phyloP scores from a whole-genome alignment of 345 rosid species.

The Ricinus communis region DNA sequence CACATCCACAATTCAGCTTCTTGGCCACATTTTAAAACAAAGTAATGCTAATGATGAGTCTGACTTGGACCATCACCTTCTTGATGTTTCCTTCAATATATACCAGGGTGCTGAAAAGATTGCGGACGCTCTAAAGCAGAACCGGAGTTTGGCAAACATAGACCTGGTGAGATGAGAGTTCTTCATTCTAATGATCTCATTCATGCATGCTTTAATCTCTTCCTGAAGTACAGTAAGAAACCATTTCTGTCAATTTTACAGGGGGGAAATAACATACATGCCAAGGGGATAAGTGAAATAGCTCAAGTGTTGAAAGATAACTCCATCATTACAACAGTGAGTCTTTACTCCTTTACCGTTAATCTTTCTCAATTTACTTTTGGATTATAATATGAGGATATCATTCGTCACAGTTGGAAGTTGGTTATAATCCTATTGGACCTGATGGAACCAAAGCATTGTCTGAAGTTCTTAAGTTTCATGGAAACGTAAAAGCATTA shows the following conservation, averaged over 20 bases:
- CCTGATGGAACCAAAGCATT: conserved; percentile 82
- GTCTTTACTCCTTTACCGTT: conserved; percentile 20
- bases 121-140: conserved; percentile 86
- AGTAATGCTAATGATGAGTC: background rate
- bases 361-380: background rate
- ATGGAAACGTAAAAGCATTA: conserved; percentile 74
- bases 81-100: conserved; percentile 20
- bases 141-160: conserved; percentile 64
- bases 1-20: background rate
- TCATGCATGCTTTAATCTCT: background rate
- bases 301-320: conserved; percentile 82
- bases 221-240: background rate
- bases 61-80: conserved; percentile 12
- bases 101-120: conserved; percentile 82
- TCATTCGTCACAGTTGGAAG: conserved; percentile 57
- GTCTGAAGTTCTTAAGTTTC: conserved; percentile 88
- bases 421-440: conserved; percentile 93
- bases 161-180: conserved; percentile 66
- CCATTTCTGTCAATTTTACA: conserved; percentile 25
- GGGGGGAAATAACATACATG: conserved; percentile 95
- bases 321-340: conserved; percentile 64
- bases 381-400: conserved; percentile 11
- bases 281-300: conserved; percentile 68
- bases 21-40: background rate
- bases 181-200: conserved; percentile 2